Evolutionary conservation across 2,329 filamentous ascomycete genomes (phyloP), one percentile per base, ranked within the genome.

Genomic region (Incumbomyces delicatus): DNA sequence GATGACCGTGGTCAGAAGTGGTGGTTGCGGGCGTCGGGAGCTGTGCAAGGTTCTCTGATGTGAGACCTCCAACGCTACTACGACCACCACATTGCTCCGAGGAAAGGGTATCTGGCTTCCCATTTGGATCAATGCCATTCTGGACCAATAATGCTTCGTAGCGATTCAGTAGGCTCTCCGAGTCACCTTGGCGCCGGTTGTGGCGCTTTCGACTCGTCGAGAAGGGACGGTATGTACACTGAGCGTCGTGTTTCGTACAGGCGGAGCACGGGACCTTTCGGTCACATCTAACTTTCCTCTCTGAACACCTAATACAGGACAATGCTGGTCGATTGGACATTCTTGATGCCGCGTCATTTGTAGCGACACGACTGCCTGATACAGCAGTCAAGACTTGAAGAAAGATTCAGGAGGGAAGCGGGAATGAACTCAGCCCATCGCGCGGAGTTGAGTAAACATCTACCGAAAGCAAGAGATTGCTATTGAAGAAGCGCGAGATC

Each of bases 231-330:
- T 57, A 69, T 13, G 60, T 57, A 49, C 66, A 69, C 46, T 62
- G 53, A 13, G 53, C 57, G 17, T 54, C 50, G 2, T 66, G 57
- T 49, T 65, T 70, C 20, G 54, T 45, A 42, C 70, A 73, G 45
- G 69, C 70, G 12, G 63, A 64, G 43, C 70, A 73, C 1, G 67
- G 68, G 1, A 58, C 54, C 10, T 50, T 50, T 35, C 63, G 63
- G 50, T 73, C 63, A 50, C 70, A 73, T 42, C 63, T 70, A 45
- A 70, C 61, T 50, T 70, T 70, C 16, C 67, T 60, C 20, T 63
- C 62, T 32, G 65, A 60, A 48, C 66, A 69, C 1, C 59, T 51
- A 37, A 64, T 51, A 48, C 66, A 69, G 31, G 61, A 61, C 38
- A 30, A 16, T 12, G 14, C 17, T 27, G 22, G 22, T 4, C 22